These are phyloP conservation scores for Penicillium alfredii DNA, from an alignment of 495 filamentous ascomycete genomes.

Conservation along the genomic window DNA sequence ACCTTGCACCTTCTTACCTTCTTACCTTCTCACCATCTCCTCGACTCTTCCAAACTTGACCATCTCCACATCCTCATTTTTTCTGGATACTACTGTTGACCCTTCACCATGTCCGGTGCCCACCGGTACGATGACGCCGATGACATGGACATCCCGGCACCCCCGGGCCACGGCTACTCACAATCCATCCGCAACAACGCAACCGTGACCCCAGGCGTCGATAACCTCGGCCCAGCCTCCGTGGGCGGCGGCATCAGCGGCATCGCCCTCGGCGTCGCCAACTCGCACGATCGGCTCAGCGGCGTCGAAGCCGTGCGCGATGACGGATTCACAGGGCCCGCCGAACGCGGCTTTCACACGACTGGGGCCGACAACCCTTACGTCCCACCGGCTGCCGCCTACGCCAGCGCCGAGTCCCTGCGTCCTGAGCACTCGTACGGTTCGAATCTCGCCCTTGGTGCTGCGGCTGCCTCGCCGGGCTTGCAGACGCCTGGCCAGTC, in stretches of 20 bases:
- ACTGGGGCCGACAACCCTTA: constrained; percentile 43
- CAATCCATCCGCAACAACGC: constrained; percentile 30
- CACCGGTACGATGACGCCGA: not conserved
- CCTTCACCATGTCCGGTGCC: not conserved
- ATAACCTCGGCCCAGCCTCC: constrained; percentile 67
- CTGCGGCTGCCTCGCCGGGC: constrained; percentile 32
- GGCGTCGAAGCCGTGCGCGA: constrained; percentile 61
- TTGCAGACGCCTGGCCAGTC: constrained; percentile 30
- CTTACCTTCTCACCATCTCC: not conserved
- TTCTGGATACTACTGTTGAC: no score
- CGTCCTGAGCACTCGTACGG: constrained; percentile 33
- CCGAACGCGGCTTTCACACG: constrained; percentile 41
- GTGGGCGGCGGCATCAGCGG: constrained; percentile 73
- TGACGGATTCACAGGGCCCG: constrained; percentile 33
- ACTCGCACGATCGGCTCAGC: constrained; percentile 64
- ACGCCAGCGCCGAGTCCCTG: constrained; percentile 24
- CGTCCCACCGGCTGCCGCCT: constrained; percentile 28
- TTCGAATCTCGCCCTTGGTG: constrained; percentile 32
- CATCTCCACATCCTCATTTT: no score
- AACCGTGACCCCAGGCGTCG: constrained; percentile 63
- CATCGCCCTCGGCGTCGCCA: constrained; percentile 68
- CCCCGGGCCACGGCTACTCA: constrained; percentile 12
- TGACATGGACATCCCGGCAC: constrained; percentile 11
- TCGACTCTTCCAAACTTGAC: no score
- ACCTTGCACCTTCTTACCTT: not conserved